Evolutionary conservation across 2,329 filamentous ascomycete genomes (phyloP).

Genomic region (Aspergillus sp.): DNA sequence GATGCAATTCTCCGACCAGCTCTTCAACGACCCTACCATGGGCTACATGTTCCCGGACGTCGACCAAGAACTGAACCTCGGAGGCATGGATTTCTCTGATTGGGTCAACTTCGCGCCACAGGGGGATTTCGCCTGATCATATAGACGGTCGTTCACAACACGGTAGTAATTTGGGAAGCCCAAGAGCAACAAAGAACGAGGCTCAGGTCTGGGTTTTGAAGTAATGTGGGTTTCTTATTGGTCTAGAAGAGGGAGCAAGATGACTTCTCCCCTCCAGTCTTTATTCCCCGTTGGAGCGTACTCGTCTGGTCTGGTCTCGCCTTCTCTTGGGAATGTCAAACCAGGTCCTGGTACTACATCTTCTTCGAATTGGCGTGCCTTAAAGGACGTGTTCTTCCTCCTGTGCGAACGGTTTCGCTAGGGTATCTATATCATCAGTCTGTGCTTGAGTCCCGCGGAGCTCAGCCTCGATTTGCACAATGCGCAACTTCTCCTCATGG

Average conservation of each 20-base stretch:
- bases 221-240: neutral
- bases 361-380: neutral
- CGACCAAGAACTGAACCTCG: slow-evolving; percentile 31
- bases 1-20: slow-evolving; percentile 38
- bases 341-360: neutral
- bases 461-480: slow-evolving; percentile 39
- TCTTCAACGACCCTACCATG: slow-evolving; percentile 37
- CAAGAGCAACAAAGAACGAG: neutral
- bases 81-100: slow-evolving; percentile 40
- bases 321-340: neutral
- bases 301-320: neutral
- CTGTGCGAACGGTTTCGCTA: slow-evolving; percentile 21
- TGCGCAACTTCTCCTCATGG: slow-evolving; percentile 39
- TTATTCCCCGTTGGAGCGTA: neutral
- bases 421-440: slow-evolving; percentile 17
- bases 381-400: slow-evolving; percentile 21
- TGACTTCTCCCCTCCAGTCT: neutral
- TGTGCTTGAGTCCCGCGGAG: slow-evolving; percentile 28
- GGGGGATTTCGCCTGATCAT: slow-evolving; percentile 14
- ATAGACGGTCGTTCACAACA: neutral
- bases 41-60: slow-evolving; percentile 36
- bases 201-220: neutral
- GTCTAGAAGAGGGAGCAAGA: neutral
- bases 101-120: slow-evolving; percentile 39
- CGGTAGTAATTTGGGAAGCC: neutral